A percentile compares a stretch with the other conserved stretches of the same genome.
Conservation (phyloP, 1,284 basidiomycete species). For the Ceratobasidium papillatum region DNA sequence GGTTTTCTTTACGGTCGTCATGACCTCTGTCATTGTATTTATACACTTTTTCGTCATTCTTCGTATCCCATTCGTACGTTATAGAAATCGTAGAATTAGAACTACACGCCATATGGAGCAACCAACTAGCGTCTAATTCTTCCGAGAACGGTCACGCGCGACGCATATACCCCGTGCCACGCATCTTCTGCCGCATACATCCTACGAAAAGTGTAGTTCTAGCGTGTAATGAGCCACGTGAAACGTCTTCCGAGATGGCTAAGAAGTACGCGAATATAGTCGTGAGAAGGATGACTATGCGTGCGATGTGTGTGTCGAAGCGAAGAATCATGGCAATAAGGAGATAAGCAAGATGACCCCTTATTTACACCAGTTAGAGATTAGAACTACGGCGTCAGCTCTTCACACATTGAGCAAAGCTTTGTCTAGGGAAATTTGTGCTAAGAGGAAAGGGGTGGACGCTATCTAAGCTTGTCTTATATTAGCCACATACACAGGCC, state of each 20-base stretch:
- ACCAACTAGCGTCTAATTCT: constrained; percentile 2
- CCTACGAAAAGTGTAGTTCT: neutral
- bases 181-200: no score
- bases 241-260: neutral
- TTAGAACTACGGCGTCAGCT: no score
- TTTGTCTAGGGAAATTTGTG: no score
- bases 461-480: no score
- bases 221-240: neutral
- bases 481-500: no score
- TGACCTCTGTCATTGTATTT: neutral
- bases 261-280: no score
- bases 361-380: no score
- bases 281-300: no score
- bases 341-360: neutral
- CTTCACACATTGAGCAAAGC: no score
- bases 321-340: neutral
- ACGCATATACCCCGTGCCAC: no score
- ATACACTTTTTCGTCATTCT: neutral
- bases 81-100: no score
- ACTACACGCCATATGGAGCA: neutral
- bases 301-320: neutral
- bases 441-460: no score
- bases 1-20: neutral
- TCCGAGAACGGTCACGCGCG: constrained; percentile 2
- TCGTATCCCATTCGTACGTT: neutral